phyloP scores from a whole-genome alignment of 139 green algal genomes.

The Nannochloris sp. region DNA sequence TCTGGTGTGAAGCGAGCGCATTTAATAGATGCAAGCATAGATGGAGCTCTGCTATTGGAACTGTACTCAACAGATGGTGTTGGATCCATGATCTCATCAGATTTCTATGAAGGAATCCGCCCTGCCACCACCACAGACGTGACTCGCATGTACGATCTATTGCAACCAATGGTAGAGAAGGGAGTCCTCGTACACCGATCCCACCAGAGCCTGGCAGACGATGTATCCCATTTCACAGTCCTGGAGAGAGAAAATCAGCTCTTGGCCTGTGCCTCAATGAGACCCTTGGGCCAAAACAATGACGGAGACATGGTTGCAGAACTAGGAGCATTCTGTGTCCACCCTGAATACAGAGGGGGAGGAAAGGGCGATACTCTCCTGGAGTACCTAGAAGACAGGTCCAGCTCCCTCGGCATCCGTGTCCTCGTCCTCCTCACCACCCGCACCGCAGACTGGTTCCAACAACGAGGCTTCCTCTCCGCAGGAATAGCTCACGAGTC shows the following conservation, averaged over 20 bases:
- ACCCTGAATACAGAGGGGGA: slow-evolving; percentile 55
- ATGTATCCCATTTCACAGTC: slow-evolving; percentile 43
- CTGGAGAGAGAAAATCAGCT: slow-evolving; percentile 52
- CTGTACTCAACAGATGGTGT: slow-evolving; percentile 90
- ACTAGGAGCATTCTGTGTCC: slow-evolving; percentile 81
- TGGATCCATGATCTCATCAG: slow-evolving; percentile 83
- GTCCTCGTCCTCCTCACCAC: slow-evolving; percentile 30
- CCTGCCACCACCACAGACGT: slow-evolving; percentile 50
- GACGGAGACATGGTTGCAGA: slow-evolving; percentile 50
- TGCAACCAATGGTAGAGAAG: slow-evolving; percentile 48
- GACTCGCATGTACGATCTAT: slow-evolving; percentile 43
- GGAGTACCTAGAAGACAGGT: slow-evolving; percentile 43
- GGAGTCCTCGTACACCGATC: slow-evolving; percentile 37
- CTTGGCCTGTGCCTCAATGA: slow-evolving; percentile 72
- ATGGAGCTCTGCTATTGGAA: slow-evolving; percentile 69
- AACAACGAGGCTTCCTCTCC: slow-evolving; percentile 51
- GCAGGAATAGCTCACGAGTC: slow-evolving; percentile 23
- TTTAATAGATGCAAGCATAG: slow-evolving; percentile 31
- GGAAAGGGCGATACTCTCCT: slow-evolving; percentile 87
- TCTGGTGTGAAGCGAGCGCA: slow-evolving; percentile 68
- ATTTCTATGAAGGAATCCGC: slow-evolving; percentile 92
- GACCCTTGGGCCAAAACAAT: slow-evolving; percentile 40
- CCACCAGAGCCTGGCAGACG: slow-evolving; percentile 26
- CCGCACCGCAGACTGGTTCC: slow-evolving; percentile 81
- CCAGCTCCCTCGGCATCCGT: slow-evolving; percentile 24